Evolutionary conservation across 2,329 filamentous ascomycete species (phyloP).

Genomic region (Paracoccidioides lutzii): DNA sequence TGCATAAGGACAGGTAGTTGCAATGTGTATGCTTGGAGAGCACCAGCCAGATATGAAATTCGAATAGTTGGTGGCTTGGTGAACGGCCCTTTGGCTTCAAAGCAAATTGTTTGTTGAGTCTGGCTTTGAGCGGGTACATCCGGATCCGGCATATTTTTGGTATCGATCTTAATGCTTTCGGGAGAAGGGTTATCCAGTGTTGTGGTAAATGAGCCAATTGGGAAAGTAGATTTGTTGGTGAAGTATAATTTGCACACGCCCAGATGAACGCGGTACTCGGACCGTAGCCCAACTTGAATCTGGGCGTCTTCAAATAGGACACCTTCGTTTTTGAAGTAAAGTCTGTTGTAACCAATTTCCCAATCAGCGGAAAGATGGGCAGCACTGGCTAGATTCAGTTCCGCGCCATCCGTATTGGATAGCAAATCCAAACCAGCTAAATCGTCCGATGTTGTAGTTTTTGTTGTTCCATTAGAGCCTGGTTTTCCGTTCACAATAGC

Average conservation of each 20-base stretch:
- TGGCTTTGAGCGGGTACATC: constrained; percentile 62
- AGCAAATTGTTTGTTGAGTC: constrained; percentile 87
- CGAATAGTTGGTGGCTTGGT: constrained; percentile 77
- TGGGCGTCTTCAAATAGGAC: constrained; percentile 91
- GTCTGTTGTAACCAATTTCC: constrained; percentile 75
- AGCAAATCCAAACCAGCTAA: constrained; percentile 68
- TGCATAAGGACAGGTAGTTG: constrained; percentile 80
- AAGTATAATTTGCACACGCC: constrained; percentile 94
- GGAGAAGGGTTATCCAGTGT: constrained; percentile 62
- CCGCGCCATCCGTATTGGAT: constrained; percentile 40
- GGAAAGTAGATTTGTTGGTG: constrained; percentile 76
- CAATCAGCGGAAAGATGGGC: constrained; percentile 89
- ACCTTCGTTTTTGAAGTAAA: constrained; percentile 70
- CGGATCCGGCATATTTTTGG: constrained; percentile 78
- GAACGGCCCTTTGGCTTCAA: constrained; percentile 74
- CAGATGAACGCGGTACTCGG: constrained; percentile 90
- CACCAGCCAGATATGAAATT: constrained; percentile 86
- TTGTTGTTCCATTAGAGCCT: constrained; percentile 23
- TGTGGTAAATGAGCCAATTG: constrained; percentile 85
- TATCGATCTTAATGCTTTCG: constrained; percentile 65
- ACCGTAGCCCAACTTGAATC: constrained; percentile 80
- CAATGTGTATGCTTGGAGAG: constrained; percentile 80
- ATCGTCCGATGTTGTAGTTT: constrained; percentile 42
- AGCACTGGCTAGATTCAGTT: constrained; percentile 79
- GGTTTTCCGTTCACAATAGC: constrained; percentile 35